These are phyloP conservation scores for Hypoxylon sp. DNA, from an alignment of 2,329 filamentous ascomycete genomes.

Conservation along the genomic window DNA sequence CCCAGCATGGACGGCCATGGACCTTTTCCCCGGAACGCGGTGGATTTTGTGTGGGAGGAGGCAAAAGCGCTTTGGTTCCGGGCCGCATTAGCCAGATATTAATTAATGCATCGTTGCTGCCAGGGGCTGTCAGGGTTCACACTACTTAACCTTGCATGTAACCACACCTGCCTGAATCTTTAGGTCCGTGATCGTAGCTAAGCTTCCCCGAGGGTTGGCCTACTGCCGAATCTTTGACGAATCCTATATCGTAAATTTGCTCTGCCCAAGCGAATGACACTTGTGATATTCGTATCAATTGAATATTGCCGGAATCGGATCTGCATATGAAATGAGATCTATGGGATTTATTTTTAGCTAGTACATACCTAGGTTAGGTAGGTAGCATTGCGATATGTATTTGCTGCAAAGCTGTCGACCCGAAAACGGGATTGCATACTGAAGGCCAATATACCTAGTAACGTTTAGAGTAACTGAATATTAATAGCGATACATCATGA, in stretches of 20 bases:
- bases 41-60: constrained; percentile 22
- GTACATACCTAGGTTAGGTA: too few relatives aligned
- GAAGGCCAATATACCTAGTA: too few relatives aligned
- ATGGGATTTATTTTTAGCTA: too few relatives aligned
- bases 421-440: too few relatives aligned
- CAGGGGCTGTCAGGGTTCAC: constrained; percentile 17
- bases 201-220: constrained; percentile 11
- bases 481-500: too few relatives aligned
- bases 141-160: constrained; percentile 23
- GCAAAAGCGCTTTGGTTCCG: constrained; percentile 42
- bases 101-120: constrained; percentile 38
- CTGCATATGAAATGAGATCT: too few relatives aligned
- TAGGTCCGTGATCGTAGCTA: constrained; percentile 16
- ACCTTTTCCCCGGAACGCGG: constrained; percentile 27
- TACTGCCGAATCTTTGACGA: constrained; percentile 4
- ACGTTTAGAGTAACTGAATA: too few relatives aligned
- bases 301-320: neutral
- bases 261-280: neutral
- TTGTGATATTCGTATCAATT: neutral
- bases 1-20: constrained; percentile 12
- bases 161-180: constrained; percentile 15
- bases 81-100: constrained; percentile 51
- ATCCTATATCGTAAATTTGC: neutral
- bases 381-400: too few relatives aligned
- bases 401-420: too few relatives aligned